Evolutionary conservation across 495 filamentous ascomycete species (phyloP).

Genomic region (Monascus purpureus): DNA sequence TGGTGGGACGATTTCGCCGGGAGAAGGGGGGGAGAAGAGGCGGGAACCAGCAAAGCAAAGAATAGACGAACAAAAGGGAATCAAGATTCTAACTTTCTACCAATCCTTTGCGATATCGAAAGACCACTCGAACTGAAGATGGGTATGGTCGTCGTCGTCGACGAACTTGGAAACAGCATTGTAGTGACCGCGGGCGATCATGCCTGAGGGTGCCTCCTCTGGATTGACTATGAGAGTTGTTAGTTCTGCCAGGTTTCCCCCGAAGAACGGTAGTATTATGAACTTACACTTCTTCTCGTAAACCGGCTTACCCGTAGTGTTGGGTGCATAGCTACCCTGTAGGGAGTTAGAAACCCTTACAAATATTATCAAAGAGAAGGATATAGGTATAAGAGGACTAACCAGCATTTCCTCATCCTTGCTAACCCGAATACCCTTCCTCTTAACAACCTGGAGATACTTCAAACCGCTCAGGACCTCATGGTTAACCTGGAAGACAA

Average conservation of each 20-base stretch:
- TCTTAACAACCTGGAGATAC: conserved; percentile 85
- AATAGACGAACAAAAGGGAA: too few relatives aligned
- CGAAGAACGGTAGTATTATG: neutral
- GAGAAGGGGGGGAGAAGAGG: too few relatives aligned
- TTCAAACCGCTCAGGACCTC: conserved; percentile 88
- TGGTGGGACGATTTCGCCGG: too few relatives aligned
- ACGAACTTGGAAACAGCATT: conserved; percentile 73
- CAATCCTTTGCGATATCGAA: conserved; percentile 95
- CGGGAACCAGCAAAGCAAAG: too few relatives aligned
- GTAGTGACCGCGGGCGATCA: conserved; percentile 78
- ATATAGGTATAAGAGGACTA: too few relatives aligned
- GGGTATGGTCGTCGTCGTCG: conserved; percentile 78
- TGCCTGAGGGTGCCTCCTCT: conserved; percentile 81
- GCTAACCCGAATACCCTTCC: conserved; percentile 67
- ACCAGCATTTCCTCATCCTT: conserved; percentile 97
- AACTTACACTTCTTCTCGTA: conserved; percentile 86
- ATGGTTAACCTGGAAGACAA: conserved; percentile 85
- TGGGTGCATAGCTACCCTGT: conserved; percentile 79
- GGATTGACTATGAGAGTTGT: conserved; percentile 49
- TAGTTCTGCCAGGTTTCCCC: neutral
- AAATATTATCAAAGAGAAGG: neutral
- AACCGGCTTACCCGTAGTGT: conserved; percentile 63
- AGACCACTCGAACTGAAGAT: conserved; percentile 82
- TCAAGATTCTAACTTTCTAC: conserved; percentile 30
- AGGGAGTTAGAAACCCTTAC: conserved; percentile 2